Evolutionary conservation across 352 stramenopile species (phyloP).

Genomic region (Phytophthora constricta): DNA sequence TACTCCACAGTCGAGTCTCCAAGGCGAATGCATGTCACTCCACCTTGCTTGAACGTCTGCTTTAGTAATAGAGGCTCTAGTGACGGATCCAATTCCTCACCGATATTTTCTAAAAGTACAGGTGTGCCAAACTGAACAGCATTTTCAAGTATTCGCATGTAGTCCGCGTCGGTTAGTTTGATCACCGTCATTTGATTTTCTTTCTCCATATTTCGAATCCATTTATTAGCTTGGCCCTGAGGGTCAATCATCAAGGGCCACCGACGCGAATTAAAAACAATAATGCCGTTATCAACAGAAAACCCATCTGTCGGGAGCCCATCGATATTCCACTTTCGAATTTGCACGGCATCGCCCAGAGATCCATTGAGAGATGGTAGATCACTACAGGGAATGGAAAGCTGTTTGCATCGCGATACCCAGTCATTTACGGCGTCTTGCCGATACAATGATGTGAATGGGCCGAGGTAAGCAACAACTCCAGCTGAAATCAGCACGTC

Average conservation of each 20-base stretch:
- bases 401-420: conserved; percentile 76
- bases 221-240: conserved; percentile 95
- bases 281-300: conserved; percentile 95
- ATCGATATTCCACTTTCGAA: conserved; percentile 96
- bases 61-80: conserved; percentile 94
- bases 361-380: conserved; percentile 86
- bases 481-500: conserved; percentile 93
- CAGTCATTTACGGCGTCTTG: conserved; percentile 82
- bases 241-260: conserved; percentile 97
- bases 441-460: conserved; percentile 92
- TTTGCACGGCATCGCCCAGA: conserved; percentile 90
- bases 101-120: conserved; percentile 93
- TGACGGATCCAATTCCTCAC: conserved; percentile 92
- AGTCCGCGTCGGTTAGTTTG: conserved; percentile 94
- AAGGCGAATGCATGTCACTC: conserved; percentile 92
- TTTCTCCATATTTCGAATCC: conserved; percentile 95
- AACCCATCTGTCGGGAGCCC: conserved; percentile 94
- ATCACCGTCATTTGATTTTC: conserved; percentile 92
- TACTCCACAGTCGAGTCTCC: conserved; percentile 94
- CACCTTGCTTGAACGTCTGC: conserved; percentile 94
- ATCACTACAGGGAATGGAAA: conserved; percentile 87
- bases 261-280: conserved; percentile 93
- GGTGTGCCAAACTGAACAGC: conserved; percentile 93
- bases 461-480: conserved; percentile 93
- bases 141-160: conserved; percentile 94